Percentiles rank a stretch among this genome's conserved stretches.
Conservation (phyloP, 2,329 filamentous ascomycete genomes). For the Boeremia lycopersici region DNA sequence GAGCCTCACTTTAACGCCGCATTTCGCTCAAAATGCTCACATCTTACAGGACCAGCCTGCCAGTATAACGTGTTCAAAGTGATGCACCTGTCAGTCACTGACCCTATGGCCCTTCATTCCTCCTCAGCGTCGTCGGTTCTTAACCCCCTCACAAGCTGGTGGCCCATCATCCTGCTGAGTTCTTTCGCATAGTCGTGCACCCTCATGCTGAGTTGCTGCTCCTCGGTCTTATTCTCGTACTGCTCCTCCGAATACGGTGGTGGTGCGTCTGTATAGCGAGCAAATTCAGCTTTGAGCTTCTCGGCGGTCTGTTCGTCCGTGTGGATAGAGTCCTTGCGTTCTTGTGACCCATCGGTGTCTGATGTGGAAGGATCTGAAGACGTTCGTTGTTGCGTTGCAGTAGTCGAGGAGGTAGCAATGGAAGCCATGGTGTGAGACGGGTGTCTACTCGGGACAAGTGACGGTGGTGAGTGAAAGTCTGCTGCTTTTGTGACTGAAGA, state of each 20-base stretch:
- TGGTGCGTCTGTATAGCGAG: slow-evolving; percentile 28
- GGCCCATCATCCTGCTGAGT: slow-evolving; percentile 35
- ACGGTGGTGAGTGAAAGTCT: slow-evolving; percentile 10
- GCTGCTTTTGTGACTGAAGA: slow-evolving; percentile 20
- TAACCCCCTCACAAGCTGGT: slow-evolving; percentile 29
- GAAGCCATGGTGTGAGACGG: slow-evolving; percentile 12
- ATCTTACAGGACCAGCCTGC: slow-evolving; percentile 5
- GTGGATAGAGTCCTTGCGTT: slow-evolving; percentile 20
- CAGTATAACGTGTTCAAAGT: neutral
- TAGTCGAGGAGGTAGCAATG: neutral
- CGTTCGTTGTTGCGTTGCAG: neutral
- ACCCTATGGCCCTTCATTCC: neutral
- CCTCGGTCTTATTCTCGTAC: slow-evolving; percentile 32
- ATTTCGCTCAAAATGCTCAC: slow-evolving; percentile 10
- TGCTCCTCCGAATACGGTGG: slow-evolving; percentile 29
- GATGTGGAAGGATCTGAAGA: slow-evolving; percentile 11
- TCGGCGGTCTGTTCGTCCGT: slow-evolving; percentile 8
- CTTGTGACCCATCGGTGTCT: slow-evolving; percentile 1
- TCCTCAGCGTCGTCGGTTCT: slow-evolving; percentile 15
- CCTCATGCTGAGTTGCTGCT: slow-evolving; percentile 29
- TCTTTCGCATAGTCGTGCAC: slow-evolving; percentile 36
- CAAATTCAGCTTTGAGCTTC: slow-evolving; percentile 25
- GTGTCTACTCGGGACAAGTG: slow-evolving; percentile 12
- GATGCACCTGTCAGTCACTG: neutral
- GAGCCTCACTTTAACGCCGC: slow-evolving; percentile 11